Evolutionary conservation across 2,329 filamentous ascomycete species (phyloP).

Genomic region (Neurospora crassa): DNA sequence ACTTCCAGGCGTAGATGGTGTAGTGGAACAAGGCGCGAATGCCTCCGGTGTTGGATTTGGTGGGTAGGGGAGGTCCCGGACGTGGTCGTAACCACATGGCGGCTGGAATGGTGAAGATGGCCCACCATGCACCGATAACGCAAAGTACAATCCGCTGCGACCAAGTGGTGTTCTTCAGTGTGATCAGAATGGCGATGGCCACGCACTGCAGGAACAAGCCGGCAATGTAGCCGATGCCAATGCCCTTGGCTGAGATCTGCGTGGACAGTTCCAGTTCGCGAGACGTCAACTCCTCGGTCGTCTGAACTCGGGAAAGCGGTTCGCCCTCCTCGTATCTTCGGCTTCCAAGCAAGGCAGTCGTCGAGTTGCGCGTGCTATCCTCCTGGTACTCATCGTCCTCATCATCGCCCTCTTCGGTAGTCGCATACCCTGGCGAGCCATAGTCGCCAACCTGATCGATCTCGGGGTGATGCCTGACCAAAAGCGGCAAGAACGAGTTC

Average conservation of each 20-base stretch:
- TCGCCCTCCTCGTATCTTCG: slow-evolving; percentile 19
- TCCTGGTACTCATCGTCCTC: slow-evolving; percentile 27
- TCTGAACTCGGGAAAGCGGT: slow-evolving; percentile 29
- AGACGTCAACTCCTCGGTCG: slow-evolving; percentile 43
- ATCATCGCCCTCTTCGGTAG: slow-evolving; percentile 24
- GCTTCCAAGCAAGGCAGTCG: slow-evolving; percentile 35
- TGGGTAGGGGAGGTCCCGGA: slow-evolving; percentile 70
- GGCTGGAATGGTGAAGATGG: slow-evolving; percentile 78
- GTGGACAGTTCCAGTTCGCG: slow-evolving; percentile 74
- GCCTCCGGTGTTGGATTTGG: slow-evolving; percentile 26
- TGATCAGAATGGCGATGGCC: slow-evolving; percentile 66
- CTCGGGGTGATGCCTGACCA: slow-evolving; percentile 75
- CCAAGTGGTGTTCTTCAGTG: slow-evolving; percentile 68
- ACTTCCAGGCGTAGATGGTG: slow-evolving; percentile 75
- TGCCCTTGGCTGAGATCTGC: slow-evolving; percentile 82
- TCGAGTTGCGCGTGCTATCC: slow-evolving; percentile 31
- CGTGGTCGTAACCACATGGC: slow-evolving; percentile 80
- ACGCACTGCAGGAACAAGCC: slow-evolving; percentile 76
- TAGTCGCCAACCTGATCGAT: slow-evolving; percentile 21
- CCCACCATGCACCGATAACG: slow-evolving; percentile 86
- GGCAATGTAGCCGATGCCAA: slow-evolving; percentile 87
- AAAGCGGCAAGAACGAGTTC: slow-evolving; percentile 86
- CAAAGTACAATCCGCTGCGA: slow-evolving; percentile 81
- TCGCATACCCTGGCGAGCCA: slow-evolving; percentile 1
- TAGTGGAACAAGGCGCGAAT: slow-evolving; percentile 55